Base-by-base conservation (phyloP, 768 basidiomycete species). In the Boletus vermiculosoides region DNA sequence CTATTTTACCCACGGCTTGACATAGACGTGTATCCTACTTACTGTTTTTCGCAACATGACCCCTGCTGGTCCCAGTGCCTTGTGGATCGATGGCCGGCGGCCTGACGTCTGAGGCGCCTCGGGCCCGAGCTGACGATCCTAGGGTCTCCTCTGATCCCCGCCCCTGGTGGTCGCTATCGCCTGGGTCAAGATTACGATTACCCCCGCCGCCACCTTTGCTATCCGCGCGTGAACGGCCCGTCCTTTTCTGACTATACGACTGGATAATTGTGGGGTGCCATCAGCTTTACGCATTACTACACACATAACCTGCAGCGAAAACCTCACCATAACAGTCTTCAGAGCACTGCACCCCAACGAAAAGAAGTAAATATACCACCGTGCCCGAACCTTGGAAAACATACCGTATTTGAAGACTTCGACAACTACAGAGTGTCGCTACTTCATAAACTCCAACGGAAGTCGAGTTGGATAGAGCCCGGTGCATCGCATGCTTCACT, bases 401-500 rank as follows among this genome's bases (percentile, higher is more conserved):
- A 49, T 73, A 89, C 86, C 94, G 80, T 63, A 97, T 93, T 67
- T 97, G 94, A 55, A 98, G 76, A 67, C 90, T 89, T 60, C 92
- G 83, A 69, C 89, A 91, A 61, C 85, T 90, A 67, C 92, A 94
- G 5, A 98, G 75, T 3, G 95, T 96, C 10, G 95, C 92, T 11
- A 97, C 94, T 70, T 97, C 94, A 69, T 98, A 98, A 44, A 98
- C 89, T 28, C 90, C 91, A 20, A 95, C 91, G 28, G 90, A 92
- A 13, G 88, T 92, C 30, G 85, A 83, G 65, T 92, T 91, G 33
- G 87, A 89, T 31, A 98, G 73, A 16, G 88, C 83, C 22, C 87
- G 85, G 67, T 98, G 96, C 87, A 98, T 92, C 5, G 94, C 92
- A 71, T 98, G 95, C 63, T 90, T 90, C n/a, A 92, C 92, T 22